These are phyloP conservation scores for Ploettnerulaceae sp. DNA, from an alignment of 2,329 filamentous ascomycete species.

Conservation along the genomic window DNA sequence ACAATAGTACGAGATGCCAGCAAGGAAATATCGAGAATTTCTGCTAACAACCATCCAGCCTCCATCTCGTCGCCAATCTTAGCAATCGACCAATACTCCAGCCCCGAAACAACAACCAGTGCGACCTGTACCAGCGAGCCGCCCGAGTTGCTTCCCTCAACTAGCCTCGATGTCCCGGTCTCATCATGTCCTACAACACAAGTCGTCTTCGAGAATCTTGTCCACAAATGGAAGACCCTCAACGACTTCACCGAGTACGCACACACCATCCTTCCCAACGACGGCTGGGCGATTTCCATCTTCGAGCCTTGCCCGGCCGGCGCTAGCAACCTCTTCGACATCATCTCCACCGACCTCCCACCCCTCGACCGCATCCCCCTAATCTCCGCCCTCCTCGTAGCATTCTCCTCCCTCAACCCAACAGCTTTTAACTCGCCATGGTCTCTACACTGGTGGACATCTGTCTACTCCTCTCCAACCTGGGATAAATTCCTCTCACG, in stretches of 20 bases:
- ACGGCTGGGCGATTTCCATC: conserved; percentile 12
- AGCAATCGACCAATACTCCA: conserved; percentile 5
- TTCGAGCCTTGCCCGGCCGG: conserved; percentile 10
- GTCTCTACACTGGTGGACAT: conserved; percentile 17
- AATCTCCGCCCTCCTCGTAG: conserved; percentile 13
- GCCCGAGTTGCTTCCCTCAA: neutral
- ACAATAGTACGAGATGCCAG: neutral
- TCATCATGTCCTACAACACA: too few relatives aligned
- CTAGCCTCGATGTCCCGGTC: neutral
- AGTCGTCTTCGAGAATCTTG: conserved; percentile 4
- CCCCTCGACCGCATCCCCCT: conserved; percentile 9
- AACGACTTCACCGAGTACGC: conserved; percentile 16
- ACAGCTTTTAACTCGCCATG: conserved; percentile 6
- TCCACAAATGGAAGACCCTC: conserved; percentile 19
- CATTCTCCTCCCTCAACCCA: conserved; percentile 13
- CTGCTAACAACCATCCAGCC: neutral
- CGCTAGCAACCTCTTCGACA: conserved; percentile 15
- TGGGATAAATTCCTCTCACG: conserved; percentile 14
- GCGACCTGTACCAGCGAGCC: neutral
- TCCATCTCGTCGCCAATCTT: neutral
- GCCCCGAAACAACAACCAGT: neutral
- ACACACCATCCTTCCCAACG: conserved; percentile 9
- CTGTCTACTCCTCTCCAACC: conserved; percentile 9
- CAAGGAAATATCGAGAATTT: too few relatives aligned
- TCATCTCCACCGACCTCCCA: conserved; percentile 6